phyloP scores from a whole-genome alignment of 2,329 filamentous ascomycete species.

The Pseudofabraea citricarpa region DNA sequence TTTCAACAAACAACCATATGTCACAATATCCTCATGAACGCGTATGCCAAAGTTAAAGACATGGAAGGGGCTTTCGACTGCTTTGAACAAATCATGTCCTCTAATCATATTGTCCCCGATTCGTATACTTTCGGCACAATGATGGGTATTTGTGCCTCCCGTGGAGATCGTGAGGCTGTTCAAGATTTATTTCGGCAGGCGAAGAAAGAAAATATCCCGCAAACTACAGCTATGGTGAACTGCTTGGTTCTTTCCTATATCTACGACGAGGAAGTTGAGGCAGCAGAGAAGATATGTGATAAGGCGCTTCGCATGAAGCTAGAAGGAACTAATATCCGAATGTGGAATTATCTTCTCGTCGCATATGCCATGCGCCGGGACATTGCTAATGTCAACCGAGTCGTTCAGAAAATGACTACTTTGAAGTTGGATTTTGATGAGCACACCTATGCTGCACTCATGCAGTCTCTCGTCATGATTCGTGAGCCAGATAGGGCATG shows the following conservation, averaged over 20 bases:
- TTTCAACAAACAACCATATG: constrained; percentile 52
- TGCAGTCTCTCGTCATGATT: constrained; percentile 49
- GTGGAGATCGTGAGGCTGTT: constrained; percentile 69
- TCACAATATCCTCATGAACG: constrained; percentile 76
- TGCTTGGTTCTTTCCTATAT: constrained; percentile 66
- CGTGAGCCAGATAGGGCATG: constrained; percentile 50
- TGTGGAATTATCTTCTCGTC: constrained; percentile 76
- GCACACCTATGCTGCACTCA: constrained; percentile 56
- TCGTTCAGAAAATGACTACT: constrained; percentile 51
- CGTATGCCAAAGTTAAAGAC: constrained; percentile 62
- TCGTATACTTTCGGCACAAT: constrained; percentile 64
- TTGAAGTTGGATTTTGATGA: constrained; percentile 45
- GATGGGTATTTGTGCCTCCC: constrained; percentile 64
- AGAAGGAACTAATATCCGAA: constrained; percentile 48
- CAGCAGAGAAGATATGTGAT: constrained; percentile 56
- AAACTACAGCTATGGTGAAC: constrained; percentile 54
- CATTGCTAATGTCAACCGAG: constrained; percentile 43
- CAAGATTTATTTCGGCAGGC: constrained; percentile 61
- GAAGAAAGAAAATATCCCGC: constrained; percentile 43
- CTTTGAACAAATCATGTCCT: constrained; percentile 55
- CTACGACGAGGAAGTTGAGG: constrained; percentile 44
- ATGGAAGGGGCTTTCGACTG: constrained; percentile 58
- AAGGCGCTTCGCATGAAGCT: constrained; percentile 48
- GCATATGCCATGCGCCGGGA: constrained; percentile 63
- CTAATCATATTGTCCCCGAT: constrained; percentile 47